Conservation (phyloP, 345 rosid genomes). For the Arabis alpina region DNA sequence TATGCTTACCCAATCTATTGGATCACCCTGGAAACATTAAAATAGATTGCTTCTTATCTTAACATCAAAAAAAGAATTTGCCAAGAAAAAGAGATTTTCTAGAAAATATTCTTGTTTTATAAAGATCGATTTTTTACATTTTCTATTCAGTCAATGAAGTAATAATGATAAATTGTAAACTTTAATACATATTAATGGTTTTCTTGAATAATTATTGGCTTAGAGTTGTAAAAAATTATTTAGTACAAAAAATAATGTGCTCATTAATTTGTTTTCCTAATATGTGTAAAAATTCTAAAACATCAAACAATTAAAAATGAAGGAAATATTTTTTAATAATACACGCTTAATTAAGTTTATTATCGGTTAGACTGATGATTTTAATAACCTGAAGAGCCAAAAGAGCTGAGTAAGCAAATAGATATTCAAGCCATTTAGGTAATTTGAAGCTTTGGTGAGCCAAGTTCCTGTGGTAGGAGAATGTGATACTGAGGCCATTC, state of each 20-base stretch:
- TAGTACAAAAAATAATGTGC: no score
- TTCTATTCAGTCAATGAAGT: no score
- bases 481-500: slow-evolving; percentile 37
- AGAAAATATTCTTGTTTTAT: no score
- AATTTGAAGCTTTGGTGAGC: slow-evolving; percentile 42
- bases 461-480: slow-evolving; percentile 47
- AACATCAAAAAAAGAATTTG: background rate
- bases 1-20: slow-evolving; percentile 46
- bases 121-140: no score
- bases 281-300: no score
- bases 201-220: no score
- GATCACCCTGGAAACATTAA: slow-evolving; percentile 36
- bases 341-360: background rate
- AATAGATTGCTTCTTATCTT: background rate
- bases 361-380: background rate
- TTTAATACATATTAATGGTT: no score
- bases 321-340: background rate
- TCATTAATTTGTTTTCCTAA: no score
- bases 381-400: slow-evolving; percentile 43
- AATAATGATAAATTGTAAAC: no score
- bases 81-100: background rate
- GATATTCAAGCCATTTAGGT: slow-evolving; percentile 49
- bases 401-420: slow-evolving; percentile 40
- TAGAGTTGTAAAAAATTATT: no score
- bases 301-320: no score